A percentile compares a stretch with the other conserved stretches of the same genome.
These are phyloP conservation scores for Colletotrichum destructivum DNA, from an alignment of 2,329 filamentous ascomycete genomes.

Conservation along the genomic window DNA sequence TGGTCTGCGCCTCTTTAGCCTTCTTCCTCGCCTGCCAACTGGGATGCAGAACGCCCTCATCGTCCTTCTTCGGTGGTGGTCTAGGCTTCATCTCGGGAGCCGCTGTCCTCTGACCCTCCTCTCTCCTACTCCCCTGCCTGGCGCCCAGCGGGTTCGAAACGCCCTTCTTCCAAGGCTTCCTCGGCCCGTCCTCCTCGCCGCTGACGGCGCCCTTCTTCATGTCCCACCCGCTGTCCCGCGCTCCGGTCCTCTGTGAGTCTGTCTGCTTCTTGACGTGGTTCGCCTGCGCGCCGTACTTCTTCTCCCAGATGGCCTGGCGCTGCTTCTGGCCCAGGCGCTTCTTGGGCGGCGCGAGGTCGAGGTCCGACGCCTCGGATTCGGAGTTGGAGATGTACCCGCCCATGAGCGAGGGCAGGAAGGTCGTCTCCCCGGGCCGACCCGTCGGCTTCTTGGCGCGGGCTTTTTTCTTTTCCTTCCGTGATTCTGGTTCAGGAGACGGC, in stretches of 20 bases:
- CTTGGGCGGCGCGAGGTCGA: conserved; percentile 77
- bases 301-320: conserved; percentile 84
- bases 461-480: conserved; percentile 53
- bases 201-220: conserved; percentile 69
- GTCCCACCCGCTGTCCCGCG: conserved; percentile 71
- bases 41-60: conserved; percentile 72
- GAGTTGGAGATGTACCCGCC: conserved; percentile 85
- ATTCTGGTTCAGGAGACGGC: conserved; percentile 50
- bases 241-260: conserved; percentile 51
- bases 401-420: conserved; percentile 83
- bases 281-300: conserved; percentile 81
- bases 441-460: conserved; percentile 33
- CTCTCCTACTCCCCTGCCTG: conserved; percentile 42
- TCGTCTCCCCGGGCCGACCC: conserved; percentile 59
- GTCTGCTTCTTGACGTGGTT: conserved; percentile 70
- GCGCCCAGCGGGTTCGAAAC: conserved; percentile 55
- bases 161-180: conserved; percentile 69
- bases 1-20: conserved; percentile 70
- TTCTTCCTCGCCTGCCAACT: conserved; percentile 77
- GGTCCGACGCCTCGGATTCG: conserved; percentile 74
- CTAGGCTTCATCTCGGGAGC: conserved; percentile 43
- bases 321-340: conserved; percentile 84
- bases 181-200: conserved; percentile 51
- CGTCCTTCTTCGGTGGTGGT: conserved; percentile 59
- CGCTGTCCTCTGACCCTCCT: conserved; percentile 31